These are phyloP conservation scores for Trametes pubescens DNA, from an alignment of 1,284 basidiomycete genomes.

Conservation along the genomic window DNA sequence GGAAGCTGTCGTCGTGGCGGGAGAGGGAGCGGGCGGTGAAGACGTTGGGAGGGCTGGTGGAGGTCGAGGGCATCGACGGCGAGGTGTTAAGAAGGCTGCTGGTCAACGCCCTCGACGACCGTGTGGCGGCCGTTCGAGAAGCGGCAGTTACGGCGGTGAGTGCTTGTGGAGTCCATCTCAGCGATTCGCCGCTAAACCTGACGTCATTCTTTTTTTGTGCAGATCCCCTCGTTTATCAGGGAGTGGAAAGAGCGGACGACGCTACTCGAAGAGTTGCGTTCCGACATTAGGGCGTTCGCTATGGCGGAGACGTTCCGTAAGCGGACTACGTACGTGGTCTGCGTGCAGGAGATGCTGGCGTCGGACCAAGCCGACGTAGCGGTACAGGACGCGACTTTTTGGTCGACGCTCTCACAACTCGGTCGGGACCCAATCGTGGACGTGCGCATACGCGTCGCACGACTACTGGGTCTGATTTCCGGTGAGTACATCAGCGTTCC, in stretches of 20 bases:
- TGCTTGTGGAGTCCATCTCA: slow-evolving; percentile 32
- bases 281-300: slow-evolving; percentile 64
- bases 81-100: slow-evolving; percentile 57
- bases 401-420: slow-evolving; percentile 66
- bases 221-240: slow-evolving; percentile 65
- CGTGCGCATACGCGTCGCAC: slow-evolving; percentile 87
- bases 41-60: slow-evolving; percentile 52
- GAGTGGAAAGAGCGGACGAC: slow-evolving; percentile 52
- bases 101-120: slow-evolving; percentile 76
- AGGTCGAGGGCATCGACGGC: slow-evolving; percentile 42
- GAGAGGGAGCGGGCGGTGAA: slow-evolving; percentile 78
- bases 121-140: slow-evolving; percentile 86
- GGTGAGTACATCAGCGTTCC: slow-evolving; percentile 46
- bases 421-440: slow-evolving; percentile 81
- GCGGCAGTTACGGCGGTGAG: slow-evolving; percentile 74
- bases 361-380: slow-evolving; percentile 49
- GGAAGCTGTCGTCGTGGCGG: slow-evolving; percentile 80
- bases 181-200: slow-evolving; percentile 18
- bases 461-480: slow-evolving; percentile 65
- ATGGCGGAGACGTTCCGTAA: slow-evolving; percentile 66
- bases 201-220: slow-evolving; percentile 29
- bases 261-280: slow-evolving; percentile 51
- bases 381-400: slow-evolving; percentile 64
- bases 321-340: slow-evolving; percentile 84
- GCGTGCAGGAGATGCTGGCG: slow-evolving; percentile 68